Percentiles rank a stretch among this genome's conserved stretches.
Evolutionary conservation across 345 rosid genomes (phyloP).

Genomic region (Erucastrum elatum): DNA sequence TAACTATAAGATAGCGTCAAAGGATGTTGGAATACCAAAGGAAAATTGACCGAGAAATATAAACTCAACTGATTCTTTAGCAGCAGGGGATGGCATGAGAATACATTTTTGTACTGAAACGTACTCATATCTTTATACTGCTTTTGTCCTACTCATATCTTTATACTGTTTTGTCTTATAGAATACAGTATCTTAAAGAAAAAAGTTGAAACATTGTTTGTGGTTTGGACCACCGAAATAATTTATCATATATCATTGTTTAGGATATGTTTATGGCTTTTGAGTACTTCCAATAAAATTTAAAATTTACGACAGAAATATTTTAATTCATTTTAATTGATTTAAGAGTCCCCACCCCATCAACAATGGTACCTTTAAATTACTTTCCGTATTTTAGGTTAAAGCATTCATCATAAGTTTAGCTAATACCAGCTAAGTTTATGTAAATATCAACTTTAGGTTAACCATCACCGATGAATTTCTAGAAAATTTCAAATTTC

Average conservation of each 20-base stretch:
- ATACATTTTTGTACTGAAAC: neutral
- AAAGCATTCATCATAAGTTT: too few species aligned
- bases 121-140: neutral
- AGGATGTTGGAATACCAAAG: slow-evolving; percentile 68
- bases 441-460: neutral
- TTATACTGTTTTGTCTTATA: too few species aligned
- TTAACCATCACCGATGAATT: neutral
- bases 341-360: neutral
- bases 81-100: slow-evolving; percentile 40
- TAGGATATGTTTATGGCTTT: too few species aligned
- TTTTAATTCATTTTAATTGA: too few species aligned
- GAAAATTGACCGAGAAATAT: slow-evolving; percentile 60
- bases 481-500: neutral
- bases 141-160: too few species aligned
- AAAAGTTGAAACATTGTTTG: too few species aligned
- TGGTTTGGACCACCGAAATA: too few species aligned
- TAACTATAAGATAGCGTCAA: slow-evolving; percentile 60
- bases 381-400: too few species aligned
- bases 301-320: too few species aligned
- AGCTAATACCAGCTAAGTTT: neutral
- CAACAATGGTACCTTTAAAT: neutral
- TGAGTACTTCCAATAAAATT: too few species aligned
- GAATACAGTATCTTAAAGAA: too few species aligned
- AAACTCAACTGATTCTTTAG: slow-evolving; percentile 43
- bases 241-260: too few species aligned